Conservation (phyloP, 192 early-diverging fungal species). For the Radiomyces spectabilis region DNA sequence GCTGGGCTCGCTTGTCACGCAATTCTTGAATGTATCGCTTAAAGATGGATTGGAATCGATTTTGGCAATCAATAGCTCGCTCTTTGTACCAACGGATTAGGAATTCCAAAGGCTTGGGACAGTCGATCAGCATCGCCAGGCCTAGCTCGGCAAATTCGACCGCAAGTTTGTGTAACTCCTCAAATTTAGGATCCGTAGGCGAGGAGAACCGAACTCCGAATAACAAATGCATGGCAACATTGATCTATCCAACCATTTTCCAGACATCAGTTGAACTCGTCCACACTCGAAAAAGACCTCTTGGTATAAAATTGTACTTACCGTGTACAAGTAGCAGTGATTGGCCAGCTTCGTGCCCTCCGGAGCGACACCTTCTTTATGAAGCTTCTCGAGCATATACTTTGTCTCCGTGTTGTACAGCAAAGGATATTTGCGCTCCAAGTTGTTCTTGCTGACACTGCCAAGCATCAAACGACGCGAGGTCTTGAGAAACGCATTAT, state of each 20-base stretch:
- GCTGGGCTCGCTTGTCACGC: background rate
- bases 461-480: background rate
- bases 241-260: background rate
- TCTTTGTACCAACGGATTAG: background rate
- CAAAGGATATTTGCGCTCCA: background rate
- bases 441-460: slow-evolving; percentile 1
- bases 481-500: background rate
- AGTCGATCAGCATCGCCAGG: background rate
- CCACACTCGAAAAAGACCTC: too few relatives aligned
- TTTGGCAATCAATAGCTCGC: background rate
- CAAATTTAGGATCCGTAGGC: background rate
- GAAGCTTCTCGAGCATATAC: background rate
- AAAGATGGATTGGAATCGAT: background rate
- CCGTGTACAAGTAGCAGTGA: background rate
- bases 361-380: background rate
- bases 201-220: too few relatives aligned
- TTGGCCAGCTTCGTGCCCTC: background rate
- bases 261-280: too few relatives aligned
- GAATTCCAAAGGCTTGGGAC: background rate
- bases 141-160: background rate
- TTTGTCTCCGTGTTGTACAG: background rate
- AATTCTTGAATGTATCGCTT: background rate
- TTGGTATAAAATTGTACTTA: too few relatives aligned
- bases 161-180: background rate
- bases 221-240: background rate